Percentiles rank a stretch among this genome's conserved stretches.
These are phyloP conservation scores for Massospora cicadina DNA, from an alignment of 371 early-diverging fungal genomes.

Conservation along the genomic window DNA sequence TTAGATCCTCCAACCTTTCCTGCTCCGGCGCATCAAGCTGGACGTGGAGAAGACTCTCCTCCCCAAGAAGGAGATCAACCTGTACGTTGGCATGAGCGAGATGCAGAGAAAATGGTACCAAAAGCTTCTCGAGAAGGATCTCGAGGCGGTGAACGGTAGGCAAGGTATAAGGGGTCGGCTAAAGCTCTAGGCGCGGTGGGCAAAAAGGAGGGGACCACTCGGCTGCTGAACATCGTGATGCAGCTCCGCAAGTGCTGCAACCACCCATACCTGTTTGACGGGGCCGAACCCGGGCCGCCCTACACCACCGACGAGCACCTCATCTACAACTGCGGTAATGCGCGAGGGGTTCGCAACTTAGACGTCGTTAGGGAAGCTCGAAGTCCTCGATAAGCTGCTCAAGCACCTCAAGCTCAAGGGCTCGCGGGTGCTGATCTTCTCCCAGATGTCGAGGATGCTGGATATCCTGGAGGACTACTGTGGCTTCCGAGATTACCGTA, in stretches of 20 bases:
- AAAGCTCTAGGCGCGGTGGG: slow-evolving; percentile 24
- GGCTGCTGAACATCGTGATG: slow-evolving; percentile 96
- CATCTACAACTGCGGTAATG: not conserved
- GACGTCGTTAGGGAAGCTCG: slow-evolving; percentile 45
- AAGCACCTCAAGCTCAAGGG: slow-evolving; percentile 15
- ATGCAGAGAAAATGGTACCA: slow-evolving; percentile 98
- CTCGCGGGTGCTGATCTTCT: slow-evolving; percentile 83
- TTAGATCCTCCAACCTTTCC: slow-evolving; percentile 6
- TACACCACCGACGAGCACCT: slow-evolving; percentile 6
- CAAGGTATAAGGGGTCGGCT: not conserved
- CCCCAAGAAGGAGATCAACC: not conserved
- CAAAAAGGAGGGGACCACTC: slow-evolving; percentile 38
- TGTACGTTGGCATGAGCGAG: slow-evolving; percentile 17
- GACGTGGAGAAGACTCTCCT: not conserved
- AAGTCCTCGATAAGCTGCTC: slow-evolving; percentile 84
- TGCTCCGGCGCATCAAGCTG: slow-evolving; percentile 6
- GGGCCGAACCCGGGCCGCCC: slow-evolving; percentile 63
- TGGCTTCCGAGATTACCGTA: not conserved
- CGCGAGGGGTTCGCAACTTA: not conserved
- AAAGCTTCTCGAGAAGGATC: slow-evolving; percentile 92
- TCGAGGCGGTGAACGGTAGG: slow-evolving; percentile 38
- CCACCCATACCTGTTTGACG: slow-evolving; percentile 98
- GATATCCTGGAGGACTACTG: slow-evolving; percentile 98
- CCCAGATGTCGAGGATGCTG: slow-evolving; percentile 97
- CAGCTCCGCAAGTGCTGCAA: slow-evolving; percentile 99